Evolutionary conservation across 2,329 filamentous ascomycete species (phyloP), one percentile per base, ranked within the genome.

Genomic region (Ascochyta viciae-villosae): DNA sequence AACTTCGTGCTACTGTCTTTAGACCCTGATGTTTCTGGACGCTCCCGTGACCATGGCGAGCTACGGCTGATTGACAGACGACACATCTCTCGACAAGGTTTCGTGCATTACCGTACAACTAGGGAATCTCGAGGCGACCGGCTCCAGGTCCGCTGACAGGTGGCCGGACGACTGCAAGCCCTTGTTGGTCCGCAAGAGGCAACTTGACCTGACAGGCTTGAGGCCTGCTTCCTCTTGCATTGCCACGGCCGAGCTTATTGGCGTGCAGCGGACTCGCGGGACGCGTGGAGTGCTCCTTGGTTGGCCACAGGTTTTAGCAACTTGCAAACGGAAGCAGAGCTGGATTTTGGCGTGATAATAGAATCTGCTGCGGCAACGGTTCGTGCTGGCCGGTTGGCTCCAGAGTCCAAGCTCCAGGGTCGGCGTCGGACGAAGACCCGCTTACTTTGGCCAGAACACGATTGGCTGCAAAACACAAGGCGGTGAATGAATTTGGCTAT

Each of bases 361-460:
- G 42, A 48, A 24, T 39, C 13, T 37, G 22, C 34, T 38, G 38
- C 48, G 54, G 29, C 34, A 34, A 24, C 44, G 38, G 39, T 52
- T 43, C 55, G 31, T 45, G 48, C 43, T 50, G 57, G 45, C 53
- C 54, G 45, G 54, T 48, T 54, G 34, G 31, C 37, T 42, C 19
- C n/a, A n/a, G n/a, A n/a, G n/a, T n/a, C n/a, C 46, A 42, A 24
- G 29, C 23, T 23, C 33, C 19, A 46, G 53, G 39, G 43, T 43
- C 16, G 19, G 44, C 24, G 44, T 37, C 24, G 49, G 58, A 63
- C 63, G 62, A 67, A 55, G 49, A 37, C 41, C 44, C 38, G 66
- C 63, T 68, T 67, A 68, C 51, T 66, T 67, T 68, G 58, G 52
- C 57, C 54, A 34, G 23, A 29, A 13, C 29, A 19, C 54, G 50